A percentile compares a stretch with the other conserved stretches of the same genome.
Conservation (phyloP, 1,284 basidiomycete species). For the Melampsora americana region DNA sequence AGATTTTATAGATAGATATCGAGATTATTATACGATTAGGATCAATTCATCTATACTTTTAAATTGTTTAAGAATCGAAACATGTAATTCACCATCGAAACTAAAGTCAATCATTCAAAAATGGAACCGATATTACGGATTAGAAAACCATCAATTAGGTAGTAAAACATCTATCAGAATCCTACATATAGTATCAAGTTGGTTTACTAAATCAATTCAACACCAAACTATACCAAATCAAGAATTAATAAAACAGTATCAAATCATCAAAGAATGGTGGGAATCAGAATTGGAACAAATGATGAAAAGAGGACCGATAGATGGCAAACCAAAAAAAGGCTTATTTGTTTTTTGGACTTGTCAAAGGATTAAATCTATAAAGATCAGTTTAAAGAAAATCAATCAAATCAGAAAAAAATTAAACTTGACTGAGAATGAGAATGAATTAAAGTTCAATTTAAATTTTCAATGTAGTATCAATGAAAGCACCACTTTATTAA, state of each 20-base stretch:
- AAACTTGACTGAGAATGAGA: neutral
- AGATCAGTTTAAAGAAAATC: conserved; percentile 19
- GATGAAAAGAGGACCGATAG: conserved; percentile 41
- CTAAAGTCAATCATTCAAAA: neutral
- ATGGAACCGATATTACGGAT: conserved; percentile 22
- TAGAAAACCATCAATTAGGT: conserved; percentile 11
- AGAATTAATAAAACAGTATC: neutral
- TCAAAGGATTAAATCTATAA: conserved; percentile 37
- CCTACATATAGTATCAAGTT: conserved; percentile 25
- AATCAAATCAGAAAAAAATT: neutral
- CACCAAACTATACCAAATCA: neutral
- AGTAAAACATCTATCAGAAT: conserved; percentile 19
- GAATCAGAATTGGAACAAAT: conserved; percentile 2
- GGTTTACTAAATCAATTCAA: conserved; percentile 22
- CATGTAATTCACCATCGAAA: conserved; percentile 18
- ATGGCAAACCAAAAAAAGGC: conserved; percentile 15
- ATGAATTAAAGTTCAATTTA: neutral
- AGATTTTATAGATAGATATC: conserved; percentile 27
- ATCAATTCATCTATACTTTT: conserved; percentile 20
- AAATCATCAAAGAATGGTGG: neutral
- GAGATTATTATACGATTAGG: conserved; percentile 2
- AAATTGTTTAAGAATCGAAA: conserved; percentile 37
- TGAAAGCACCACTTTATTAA: neutral
- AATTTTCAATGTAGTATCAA: neutral
- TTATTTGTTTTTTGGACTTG: conserved; percentile 17